phyloP scores from a whole-genome alignment of 2,329 filamentous ascomycete species.

The Hypoxylon sp. region DNA sequence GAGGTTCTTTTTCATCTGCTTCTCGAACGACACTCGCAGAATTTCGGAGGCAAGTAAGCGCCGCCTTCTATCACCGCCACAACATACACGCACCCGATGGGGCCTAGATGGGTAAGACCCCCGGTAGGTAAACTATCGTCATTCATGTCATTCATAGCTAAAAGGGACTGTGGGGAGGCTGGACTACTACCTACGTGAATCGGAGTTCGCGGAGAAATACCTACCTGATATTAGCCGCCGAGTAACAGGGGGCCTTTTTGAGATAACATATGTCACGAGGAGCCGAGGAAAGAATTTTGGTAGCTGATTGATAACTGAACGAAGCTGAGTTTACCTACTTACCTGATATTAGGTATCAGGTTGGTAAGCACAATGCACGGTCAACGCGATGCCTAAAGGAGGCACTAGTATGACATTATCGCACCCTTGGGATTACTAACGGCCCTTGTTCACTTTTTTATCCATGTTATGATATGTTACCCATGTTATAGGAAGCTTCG shows the following conservation, averaged over 20 bases:
- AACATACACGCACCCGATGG: not conserved
- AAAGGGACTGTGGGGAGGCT: not conserved
- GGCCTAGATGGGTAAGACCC: not conserved
- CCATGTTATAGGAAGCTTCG: conserved; percentile 11
- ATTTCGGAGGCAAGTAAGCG: conserved; percentile 26
- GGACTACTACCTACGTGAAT: not conserved
- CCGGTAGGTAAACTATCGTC: conserved; percentile 1
- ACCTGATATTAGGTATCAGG: not conserved
- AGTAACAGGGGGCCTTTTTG: not conserved
- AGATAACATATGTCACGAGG: not conserved
- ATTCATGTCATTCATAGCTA: not conserved
- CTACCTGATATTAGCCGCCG: not conserved
- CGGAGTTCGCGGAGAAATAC: conserved; percentile 28
- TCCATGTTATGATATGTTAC: conserved; percentile 12
- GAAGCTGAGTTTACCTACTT: conserved; percentile 11
- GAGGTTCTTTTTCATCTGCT: conserved; percentile 7
- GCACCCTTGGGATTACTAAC: conserved; percentile 15
- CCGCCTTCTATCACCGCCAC: conserved; percentile 2
- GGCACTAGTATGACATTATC: not conserved
- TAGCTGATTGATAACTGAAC: conserved; percentile 10
- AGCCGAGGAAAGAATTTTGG: conserved; percentile 9
- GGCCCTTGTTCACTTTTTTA: conserved; percentile 8
- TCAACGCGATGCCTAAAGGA: not conserved
- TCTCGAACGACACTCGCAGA: conserved; percentile 23
- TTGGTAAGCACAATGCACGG: conserved; percentile 11